Evolutionary conservation across 2,329 filamentous ascomycete species (phyloP).

Genomic region (Zymoseptoria pseudotritici): DNA sequence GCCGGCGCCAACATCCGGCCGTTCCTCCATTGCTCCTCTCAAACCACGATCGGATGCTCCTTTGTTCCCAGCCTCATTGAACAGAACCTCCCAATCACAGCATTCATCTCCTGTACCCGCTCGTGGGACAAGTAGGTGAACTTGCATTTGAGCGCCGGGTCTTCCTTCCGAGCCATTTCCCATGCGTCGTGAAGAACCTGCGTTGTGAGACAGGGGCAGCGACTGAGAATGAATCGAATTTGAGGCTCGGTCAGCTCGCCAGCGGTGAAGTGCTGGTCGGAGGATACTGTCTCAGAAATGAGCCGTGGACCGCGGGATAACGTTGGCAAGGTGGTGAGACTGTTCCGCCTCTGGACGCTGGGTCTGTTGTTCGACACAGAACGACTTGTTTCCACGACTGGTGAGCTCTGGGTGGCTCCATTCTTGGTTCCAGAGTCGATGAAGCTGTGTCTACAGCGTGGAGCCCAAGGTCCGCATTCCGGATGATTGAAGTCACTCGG

Average conservation of each 20-base stretch:
- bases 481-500: not conserved
- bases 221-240: constrained; percentile 4
- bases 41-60: not conserved
- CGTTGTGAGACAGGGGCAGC: not conserved
- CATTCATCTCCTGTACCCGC: not conserved
- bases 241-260: constrained; percentile 1
- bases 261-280: not conserved
- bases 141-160: not conserved
- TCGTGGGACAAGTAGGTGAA: not conserved
- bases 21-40: not conserved
- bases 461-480: not conserved
- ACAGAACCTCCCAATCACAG: not conserved
- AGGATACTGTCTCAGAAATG: not conserved
- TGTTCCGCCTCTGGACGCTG: not conserved
- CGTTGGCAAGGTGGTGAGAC: not conserved
- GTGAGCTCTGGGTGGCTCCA: not conserved
- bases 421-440: not conserved
- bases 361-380: not conserved
- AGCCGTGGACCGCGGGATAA: not conserved
- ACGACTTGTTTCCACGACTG: not conserved
- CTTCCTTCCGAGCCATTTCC: not conserved
- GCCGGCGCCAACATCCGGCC: not conserved
- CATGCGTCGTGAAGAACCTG: not conserved
- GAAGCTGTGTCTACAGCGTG: not conserved
- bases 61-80: not conserved